phyloP scores from a whole-genome alignment of 2,329 filamentous ascomycete species.

The Clarireedia hainanense region DNA sequence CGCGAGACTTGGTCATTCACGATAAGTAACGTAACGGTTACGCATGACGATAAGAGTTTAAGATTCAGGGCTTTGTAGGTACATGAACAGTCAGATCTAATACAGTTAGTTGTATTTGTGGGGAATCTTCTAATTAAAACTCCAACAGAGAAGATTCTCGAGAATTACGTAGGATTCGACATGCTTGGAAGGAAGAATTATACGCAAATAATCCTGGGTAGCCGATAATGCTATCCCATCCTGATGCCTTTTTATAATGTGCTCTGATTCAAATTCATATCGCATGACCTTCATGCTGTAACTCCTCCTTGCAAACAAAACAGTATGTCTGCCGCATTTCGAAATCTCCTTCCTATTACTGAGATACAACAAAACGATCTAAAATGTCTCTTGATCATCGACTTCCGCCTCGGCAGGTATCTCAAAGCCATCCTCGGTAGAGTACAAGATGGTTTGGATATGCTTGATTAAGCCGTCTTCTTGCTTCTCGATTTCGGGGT shows the following conservation, averaged over 20 bases:
- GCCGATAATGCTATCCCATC: constrained; percentile 8
- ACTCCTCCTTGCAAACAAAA: constrained; percentile 23
- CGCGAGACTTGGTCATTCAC: background rate
- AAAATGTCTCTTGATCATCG: constrained; percentile 73
- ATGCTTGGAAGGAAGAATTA: constrained; percentile 4
- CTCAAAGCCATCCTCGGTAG: constrained; percentile 88
- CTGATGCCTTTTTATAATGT: constrained; percentile 7
- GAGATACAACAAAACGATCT: constrained; percentile 14
- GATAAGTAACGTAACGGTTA: constrained; percentile 4
- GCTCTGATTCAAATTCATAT: constrained; percentile 17
- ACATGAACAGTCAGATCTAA: background rate
- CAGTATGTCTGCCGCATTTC: constrained; percentile 9
- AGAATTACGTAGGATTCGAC: constrained; percentile 7
- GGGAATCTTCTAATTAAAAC: constrained; percentile 6
- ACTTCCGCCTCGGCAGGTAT: constrained; percentile 68
- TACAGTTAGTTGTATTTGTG: background rate
- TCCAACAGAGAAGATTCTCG: background rate
- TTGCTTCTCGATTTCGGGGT: constrained; percentile 89
- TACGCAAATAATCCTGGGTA: background rate
- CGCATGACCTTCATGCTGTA: constrained; percentile 16
- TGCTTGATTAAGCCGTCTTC: constrained; percentile 88
- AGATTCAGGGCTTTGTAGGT: too few species aligned
- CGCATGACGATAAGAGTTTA: constrained; percentile 7
- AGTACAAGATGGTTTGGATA: constrained; percentile 95
- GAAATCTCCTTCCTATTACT: constrained; percentile 15